These are phyloP conservation scores for Lentithecium fluviatile DNA, from an alignment of 495 filamentous ascomycete species.

Conservation along the genomic window DNA sequence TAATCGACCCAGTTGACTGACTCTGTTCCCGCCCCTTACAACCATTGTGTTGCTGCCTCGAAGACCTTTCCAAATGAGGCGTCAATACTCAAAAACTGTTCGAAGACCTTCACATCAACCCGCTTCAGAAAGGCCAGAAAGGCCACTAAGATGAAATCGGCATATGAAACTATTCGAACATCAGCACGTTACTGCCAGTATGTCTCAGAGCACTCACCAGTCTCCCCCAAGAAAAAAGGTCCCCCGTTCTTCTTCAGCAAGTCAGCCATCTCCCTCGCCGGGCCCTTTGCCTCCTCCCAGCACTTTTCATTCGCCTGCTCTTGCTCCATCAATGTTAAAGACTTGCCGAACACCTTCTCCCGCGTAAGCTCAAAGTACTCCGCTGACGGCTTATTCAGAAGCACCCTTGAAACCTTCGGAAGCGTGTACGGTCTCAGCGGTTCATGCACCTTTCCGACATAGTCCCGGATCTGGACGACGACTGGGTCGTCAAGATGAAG, in stretches of 20 bases:
- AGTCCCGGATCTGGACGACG: conserved; percentile 41
- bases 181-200: conserved; percentile 12
- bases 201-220: conserved; percentile 23
- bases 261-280: conserved; percentile 45
- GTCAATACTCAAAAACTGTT: conserved; percentile 30
- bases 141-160: conserved; percentile 46
- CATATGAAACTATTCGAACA: conserved; percentile 31
- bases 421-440: conserved; percentile 40
- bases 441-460: conserved; percentile 22
- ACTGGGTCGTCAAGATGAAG: conserved; percentile 53
- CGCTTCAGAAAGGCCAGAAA: conserved; percentile 40
- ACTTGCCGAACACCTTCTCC: conserved; percentile 44
- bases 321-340: conserved; percentile 46
- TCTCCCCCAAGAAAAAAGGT: conserved; percentile 49
- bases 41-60: conserved; percentile 40
- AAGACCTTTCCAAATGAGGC: conserved; percentile 28
- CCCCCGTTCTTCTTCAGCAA: conserved; percentile 55
- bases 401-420: conserved; percentile 38
- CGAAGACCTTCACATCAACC: conserved; percentile 33
- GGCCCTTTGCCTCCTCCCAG: conserved; percentile 44
- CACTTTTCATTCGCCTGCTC: conserved; percentile 45
- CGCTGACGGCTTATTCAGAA: conserved; percentile 46
- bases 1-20: no score
- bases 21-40: conserved; percentile 33
- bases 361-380: conserved; percentile 52